Evolutionary conservation across 1,139 yeast species (phyloP), one percentile per base, ranked within the genome.

Genomic region (Hansenula lynferdii): DNA sequence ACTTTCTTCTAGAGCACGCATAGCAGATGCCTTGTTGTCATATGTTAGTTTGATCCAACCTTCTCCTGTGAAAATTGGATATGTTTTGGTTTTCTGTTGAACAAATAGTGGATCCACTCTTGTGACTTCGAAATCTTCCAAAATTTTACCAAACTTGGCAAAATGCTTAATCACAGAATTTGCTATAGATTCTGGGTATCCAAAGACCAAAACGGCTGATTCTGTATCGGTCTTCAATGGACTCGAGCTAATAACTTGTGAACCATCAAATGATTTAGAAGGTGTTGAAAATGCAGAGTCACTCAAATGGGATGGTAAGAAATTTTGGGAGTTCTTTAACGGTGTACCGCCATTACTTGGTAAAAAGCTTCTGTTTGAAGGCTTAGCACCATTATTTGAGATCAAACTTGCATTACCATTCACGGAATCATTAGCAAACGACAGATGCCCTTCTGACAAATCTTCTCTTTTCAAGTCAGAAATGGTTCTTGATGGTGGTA

Each of bases 21-120:
- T 62, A 1, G 97, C 96, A 11, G 90, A 74, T 5, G 80, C 68
- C 5, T 85, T 77, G 44, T 80, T 81, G 42, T 80, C 85, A 59
- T 78, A 92, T 1, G 97, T 89, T 38, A 92, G 60, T 55, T 87
- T 85, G 19, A 89, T 79, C 97, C 97, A 92, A 35, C 87, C 82
- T 32, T 77, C 75, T 1, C 97, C 97, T 11, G 92, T 75, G 57
- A 80, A 84, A 14, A 89, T 80, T 1, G 96, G 95, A 35, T 65
- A 64, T 44, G 61, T 53, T 50, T 60, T 54, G 22, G 44, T 45
- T 27, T 38, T 43, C 21, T 45, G 38, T 16, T 42, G 47, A 23
- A 45, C 41, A 29, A 49, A 49, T 16, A 52, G 36, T 22, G 54
- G 50, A 41, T 52, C 44, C 37, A 45, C 42, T 43, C 60, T 44